Evolutionary conservation across 192 early-diverging fungal genomes (phyloP).

Genomic region (Podila horticola): DNA sequence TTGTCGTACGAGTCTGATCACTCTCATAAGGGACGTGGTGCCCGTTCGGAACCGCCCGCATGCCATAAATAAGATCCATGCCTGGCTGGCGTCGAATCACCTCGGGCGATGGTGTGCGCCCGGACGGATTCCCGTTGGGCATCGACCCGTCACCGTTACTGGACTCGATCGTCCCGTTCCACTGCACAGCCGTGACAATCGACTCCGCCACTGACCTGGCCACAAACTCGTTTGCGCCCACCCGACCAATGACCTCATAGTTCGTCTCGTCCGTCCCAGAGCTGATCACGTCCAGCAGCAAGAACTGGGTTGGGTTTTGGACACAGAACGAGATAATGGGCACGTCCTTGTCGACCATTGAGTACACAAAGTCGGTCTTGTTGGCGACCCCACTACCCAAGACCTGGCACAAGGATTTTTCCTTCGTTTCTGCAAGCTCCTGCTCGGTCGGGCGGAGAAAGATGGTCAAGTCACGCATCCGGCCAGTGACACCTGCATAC

Average conservation of each 20-base stretch:
- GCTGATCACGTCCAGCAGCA: conserved; percentile 23
- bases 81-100: conserved; percentile 14
- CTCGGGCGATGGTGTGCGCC: neutral
- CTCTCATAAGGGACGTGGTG: neutral
- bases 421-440: neutral
- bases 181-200: conserved; percentile 16
- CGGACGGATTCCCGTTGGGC: no score
- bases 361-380: conserved; percentile 11
- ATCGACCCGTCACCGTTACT: neutral
- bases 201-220: neutral
- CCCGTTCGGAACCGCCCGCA: conserved; percentile 6
- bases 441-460: conserved; percentile 16
- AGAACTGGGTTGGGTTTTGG: conserved; percentile 19
- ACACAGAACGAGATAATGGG: conserved; percentile 29
- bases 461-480: conserved; percentile 34
- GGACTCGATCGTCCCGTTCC: conserved; percentile 22
- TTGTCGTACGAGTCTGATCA: neutral
- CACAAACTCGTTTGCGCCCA: conserved; percentile 25
- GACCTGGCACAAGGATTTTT: conserved; percentile 14
- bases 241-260: conserved; percentile 13
- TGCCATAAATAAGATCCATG: conserved; percentile 26
- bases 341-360: neutral
- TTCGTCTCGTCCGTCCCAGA: neutral
- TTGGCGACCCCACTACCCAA: neutral
- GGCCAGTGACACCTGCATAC: conserved; percentile 41